A percentile compares a stretch with the other conserved stretches of the same genome.
phyloP scores from a whole-genome alignment of 1,139 yeast genomes.

The Suhomyces choctaworum region DNA sequence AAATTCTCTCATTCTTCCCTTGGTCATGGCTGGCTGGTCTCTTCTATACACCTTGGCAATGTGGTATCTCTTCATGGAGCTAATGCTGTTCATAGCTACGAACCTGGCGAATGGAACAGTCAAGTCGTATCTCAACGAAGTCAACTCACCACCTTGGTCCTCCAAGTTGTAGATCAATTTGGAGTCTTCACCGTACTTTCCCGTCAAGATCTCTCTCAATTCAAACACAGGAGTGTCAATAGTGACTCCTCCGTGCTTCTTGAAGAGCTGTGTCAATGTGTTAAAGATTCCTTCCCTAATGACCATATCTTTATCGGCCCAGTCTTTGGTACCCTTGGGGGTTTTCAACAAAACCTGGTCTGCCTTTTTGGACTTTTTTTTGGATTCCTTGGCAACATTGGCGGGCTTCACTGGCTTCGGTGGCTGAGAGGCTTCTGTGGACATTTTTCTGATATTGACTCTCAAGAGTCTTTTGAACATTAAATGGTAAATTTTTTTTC shows the following conservation, averaged over 20 bases:
- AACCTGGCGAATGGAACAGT: slow-evolving; percentile 97
- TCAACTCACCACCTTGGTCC: slow-evolving; percentile 97
- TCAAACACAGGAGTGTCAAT: slow-evolving; percentile 98
- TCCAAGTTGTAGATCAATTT: slow-evolving; percentile 91
- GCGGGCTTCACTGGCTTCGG: slow-evolving; percentile 17
- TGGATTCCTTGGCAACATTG: slow-evolving; percentile 12
- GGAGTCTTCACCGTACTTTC: slow-evolving; percentile 97
- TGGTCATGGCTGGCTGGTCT: slow-evolving; percentile 99
- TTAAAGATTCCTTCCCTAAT: slow-evolving; percentile 84
- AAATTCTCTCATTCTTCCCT: slow-evolving; percentile 98
- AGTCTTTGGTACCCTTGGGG: slow-evolving; percentile 96
- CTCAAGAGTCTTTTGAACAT: slow-evolving; percentile 16
- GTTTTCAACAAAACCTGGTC: slow-evolving; percentile 73
- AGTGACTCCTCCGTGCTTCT: slow-evolving; percentile 96
- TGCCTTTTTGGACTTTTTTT: slow-evolving; percentile 37
- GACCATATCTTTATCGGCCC: slow-evolving; percentile 98
- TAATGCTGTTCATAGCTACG: slow-evolving; percentile 91
- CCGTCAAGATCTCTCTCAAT: slow-evolving; percentile 89
- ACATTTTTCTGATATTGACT: slow-evolving; percentile 22
- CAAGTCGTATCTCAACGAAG: slow-evolving; percentile 91
- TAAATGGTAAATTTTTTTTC: slow-evolving; percentile 6
- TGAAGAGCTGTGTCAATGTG: slow-evolving; percentile 70
- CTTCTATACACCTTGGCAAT: slow-evolving; percentile 97
- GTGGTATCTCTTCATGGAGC: slow-evolving; percentile 88
- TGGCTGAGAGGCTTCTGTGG: slow-evolving; percentile 17